phyloP scores from a whole-genome alignment of 192 early-diverging fungal genomes.

The Backusella parvicylindrica region DNA sequence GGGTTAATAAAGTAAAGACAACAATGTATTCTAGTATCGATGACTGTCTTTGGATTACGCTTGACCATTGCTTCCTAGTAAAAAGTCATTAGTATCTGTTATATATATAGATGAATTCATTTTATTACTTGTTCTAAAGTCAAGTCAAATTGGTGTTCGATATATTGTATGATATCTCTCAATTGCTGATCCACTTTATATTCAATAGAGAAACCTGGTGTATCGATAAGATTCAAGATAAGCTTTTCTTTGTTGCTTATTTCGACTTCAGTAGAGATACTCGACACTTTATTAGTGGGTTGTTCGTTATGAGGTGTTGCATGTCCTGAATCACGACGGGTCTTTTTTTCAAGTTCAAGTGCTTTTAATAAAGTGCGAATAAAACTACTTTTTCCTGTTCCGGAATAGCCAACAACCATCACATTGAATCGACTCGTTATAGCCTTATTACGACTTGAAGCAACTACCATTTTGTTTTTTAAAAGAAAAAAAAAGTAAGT shows the following conservation, averaged over 20 bases:
- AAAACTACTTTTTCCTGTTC: constrained; percentile 87
- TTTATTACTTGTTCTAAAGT: constrained; percentile 49
- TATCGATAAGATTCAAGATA: constrained; percentile 79
- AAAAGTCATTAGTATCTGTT: neutral
- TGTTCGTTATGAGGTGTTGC: constrained; percentile 27
- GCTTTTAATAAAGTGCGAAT: constrained; percentile 80
- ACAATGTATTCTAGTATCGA: constrained; percentile 80
- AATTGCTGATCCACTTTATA: constrained; percentile 50
- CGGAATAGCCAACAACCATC: constrained; percentile 70
- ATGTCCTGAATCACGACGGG: constrained; percentile 6
- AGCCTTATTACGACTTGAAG: constrained; percentile 32
- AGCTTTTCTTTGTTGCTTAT: constrained; percentile 70
- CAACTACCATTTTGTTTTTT: constrained; percentile 21
- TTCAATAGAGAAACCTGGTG: constrained; percentile 81
- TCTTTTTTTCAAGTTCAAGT: constrained; percentile 28
- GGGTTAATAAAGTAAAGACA: constrained; percentile 90
- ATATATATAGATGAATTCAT: neutral
- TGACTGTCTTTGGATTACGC: constrained; percentile 66
- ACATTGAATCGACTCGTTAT: constrained; percentile 46
- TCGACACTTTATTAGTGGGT: constrained; percentile 61
- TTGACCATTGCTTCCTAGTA: constrained; percentile 58
- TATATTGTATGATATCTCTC: constrained; percentile 54
- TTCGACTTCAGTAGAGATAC: constrained; percentile 73
- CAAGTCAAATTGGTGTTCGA: constrained; percentile 70
- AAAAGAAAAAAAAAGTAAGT: constrained; percentile 1